These are phyloP conservation scores for Quercus aquifolioides DNA, from an alignment of 306 rosid species.

Conservation along the genomic window DNA sequence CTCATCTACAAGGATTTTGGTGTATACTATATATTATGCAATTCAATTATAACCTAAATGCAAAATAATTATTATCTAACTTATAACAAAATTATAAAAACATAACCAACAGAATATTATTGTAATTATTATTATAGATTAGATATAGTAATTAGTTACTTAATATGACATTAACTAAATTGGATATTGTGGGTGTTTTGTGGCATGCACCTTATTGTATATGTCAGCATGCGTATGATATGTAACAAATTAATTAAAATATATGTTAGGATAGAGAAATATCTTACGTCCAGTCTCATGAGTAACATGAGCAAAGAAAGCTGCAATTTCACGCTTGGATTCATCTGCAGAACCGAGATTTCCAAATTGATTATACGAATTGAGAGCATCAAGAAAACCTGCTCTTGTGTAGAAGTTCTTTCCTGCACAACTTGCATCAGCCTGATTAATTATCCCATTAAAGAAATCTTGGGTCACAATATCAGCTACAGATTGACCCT, in stretches of 20 bases:
- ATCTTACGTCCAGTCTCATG: conserved; percentile 76
- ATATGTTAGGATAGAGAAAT: neutral
- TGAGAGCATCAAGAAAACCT: conserved; percentile 50
- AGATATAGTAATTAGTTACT: too few relatives aligned
- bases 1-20: too few relatives aligned
- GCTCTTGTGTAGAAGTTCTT: conserved; percentile 53
- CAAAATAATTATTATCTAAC: too few relatives aligned
- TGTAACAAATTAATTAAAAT: neutral
- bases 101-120: too few relatives aligned
- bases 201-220: too few relatives aligned
- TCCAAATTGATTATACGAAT: conserved; percentile 46
- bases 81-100: too few relatives aligned
- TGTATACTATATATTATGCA: too few relatives aligned
- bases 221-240: too few relatives aligned
- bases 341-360: conserved; percentile 34
- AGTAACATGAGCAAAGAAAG: conserved; percentile 75
- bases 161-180: too few relatives aligned
- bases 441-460: conserved; percentile 45
- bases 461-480: conserved; percentile 53
- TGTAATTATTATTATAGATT: too few relatives aligned
- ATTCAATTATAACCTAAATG: too few relatives aligned
- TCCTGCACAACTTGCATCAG: conserved; percentile 50
- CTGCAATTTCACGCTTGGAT: conserved; percentile 75
- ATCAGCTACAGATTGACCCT: conserved; percentile 46
- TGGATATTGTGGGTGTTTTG: too few relatives aligned